These are phyloP conservation scores for Kluyveromyces starmeri DNA, from an alignment of 805 yeast species.

Conservation along the genomic window DNA sequence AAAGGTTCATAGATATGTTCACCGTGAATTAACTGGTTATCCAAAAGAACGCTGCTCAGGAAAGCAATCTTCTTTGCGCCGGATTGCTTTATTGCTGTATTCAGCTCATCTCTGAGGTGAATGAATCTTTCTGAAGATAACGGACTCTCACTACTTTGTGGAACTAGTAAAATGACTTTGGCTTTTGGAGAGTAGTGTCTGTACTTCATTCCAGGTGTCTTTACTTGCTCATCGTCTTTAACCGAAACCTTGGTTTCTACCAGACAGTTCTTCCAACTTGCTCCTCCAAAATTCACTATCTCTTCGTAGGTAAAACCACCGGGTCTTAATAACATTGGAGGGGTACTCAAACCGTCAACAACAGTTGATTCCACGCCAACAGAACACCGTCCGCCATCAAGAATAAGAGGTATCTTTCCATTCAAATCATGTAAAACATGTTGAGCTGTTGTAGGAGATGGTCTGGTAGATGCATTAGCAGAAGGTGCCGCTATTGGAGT, in stretches of 20 bases:
- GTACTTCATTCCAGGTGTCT: constrained; percentile 98
- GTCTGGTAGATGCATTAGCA: constrained; percentile 92
- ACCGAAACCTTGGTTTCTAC: constrained; percentile 57
- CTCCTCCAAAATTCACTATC: constrained; percentile 57
- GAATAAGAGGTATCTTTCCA: constrained; percentile 70
- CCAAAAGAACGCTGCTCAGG: constrained; percentile 32
- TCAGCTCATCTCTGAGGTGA: constrained; percentile 25
- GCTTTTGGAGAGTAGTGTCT: constrained; percentile 92
- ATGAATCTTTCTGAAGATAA: constrained; percentile 10
- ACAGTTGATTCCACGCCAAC: constrained; percentile 96
- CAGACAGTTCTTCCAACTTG: constrained; percentile 51
- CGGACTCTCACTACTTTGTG: constrained; percentile 36
- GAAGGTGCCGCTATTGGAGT: constrained; percentile 96
- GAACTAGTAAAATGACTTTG: constrained; percentile 57
- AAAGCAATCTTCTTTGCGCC: constrained; percentile 40
- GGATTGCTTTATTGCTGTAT: constrained; percentile 10
- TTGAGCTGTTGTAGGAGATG: constrained; percentile 82
- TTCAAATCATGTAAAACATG: constrained; percentile 79
- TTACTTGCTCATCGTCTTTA: constrained; percentile 56
- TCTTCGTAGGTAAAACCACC: constrained; percentile 88
- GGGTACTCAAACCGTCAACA: constrained; percentile 74
- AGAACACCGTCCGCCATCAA: constrained; percentile 84
- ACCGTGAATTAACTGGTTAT: constrained; percentile 14
- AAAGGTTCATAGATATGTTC: constrained; percentile 26
- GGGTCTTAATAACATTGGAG: constrained; percentile 86